A percentile compares a stretch with the other conserved stretches of the same genome.
These are phyloP conservation scores for Yamadazyma conglobata DNA, from an alignment of 1,139 yeast genomes.

Conservation along the genomic window DNA sequence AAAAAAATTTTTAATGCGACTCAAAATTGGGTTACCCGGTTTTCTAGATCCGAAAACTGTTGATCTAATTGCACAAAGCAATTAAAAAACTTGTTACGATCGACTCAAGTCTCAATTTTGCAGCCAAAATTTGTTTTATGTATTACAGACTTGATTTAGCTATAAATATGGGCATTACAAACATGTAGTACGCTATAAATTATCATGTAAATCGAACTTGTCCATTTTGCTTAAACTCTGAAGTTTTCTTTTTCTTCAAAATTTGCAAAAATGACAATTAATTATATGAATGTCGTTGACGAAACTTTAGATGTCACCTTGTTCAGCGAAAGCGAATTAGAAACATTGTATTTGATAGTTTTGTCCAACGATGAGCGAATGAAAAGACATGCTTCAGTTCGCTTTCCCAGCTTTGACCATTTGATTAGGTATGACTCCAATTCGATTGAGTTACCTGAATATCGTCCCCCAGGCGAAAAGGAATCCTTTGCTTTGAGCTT, in stretches of 20 bases:
- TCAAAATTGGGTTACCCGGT: neutral
- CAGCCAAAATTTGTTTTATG: constrained; percentile 1
- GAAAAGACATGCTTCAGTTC: constrained; percentile 4
- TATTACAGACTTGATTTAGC: too few relatives aligned
- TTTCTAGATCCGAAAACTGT: too few relatives aligned
- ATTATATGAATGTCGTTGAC: constrained; percentile 15
- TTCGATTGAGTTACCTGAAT: constrained; percentile 4
- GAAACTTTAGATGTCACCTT: constrained; percentile 13
- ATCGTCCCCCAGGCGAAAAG: constrained; percentile 7
- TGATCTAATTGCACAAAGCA: too few relatives aligned
- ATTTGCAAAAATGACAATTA: neutral
- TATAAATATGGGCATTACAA: too few relatives aligned
- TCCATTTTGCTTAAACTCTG: too few relatives aligned
- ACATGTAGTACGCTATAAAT: too few relatives aligned
- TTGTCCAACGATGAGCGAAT: constrained; percentile 5
- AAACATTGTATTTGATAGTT: constrained; percentile 5
- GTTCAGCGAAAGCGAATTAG: constrained; percentile 8
- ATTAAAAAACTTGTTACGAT: too few relatives aligned
- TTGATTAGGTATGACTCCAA: neutral
- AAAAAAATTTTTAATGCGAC: constrained; percentile 5
- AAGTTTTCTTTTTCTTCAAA: neutral
- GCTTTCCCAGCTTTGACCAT: constrained; percentile 3
- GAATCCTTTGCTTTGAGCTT: constrained; percentile 3
- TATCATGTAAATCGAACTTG: too few relatives aligned
- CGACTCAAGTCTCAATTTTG: too few relatives aligned